Evolutionary conservation across 1,284 basidiomycete species (phyloP).

Genomic region (Trichosporon sp.): DNA sequence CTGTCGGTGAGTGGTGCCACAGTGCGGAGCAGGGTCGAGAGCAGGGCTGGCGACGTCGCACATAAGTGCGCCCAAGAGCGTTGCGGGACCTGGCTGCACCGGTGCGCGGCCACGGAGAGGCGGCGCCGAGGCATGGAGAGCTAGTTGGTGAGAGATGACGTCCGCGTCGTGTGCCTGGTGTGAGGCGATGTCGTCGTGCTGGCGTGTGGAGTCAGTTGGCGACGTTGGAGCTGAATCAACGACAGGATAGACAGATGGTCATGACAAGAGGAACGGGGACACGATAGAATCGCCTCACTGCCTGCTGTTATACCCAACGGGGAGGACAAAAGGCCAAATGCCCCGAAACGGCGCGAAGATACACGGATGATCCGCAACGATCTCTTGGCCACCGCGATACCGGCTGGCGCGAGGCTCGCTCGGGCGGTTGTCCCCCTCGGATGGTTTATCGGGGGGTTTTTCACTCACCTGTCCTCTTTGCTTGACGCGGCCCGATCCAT

Average conservation of each 20-base stretch:
- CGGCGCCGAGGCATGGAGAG: neutral
- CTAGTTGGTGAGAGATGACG: neutral
- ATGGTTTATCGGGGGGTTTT: neutral
- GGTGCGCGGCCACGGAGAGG: neutral
- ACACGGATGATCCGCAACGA: neutral
- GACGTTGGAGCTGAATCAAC: neutral
- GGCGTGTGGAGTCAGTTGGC: neutral
- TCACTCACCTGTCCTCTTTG: neutral
- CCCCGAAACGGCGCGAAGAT: neutral
- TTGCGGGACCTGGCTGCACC: neutral
- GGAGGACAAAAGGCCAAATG: neutral
- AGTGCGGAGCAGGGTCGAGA: neutral
- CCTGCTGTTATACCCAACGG: neutral
- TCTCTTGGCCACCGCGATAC: neutral
- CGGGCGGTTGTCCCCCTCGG: neutral
- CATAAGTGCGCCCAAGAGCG: too few relatives aligned
- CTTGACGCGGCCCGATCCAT: neutral
- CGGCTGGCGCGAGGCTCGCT: neutral
- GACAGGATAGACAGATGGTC: neutral
- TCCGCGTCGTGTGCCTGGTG: neutral
- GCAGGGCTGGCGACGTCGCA: too few relatives aligned
- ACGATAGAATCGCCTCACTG: too few relatives aligned
- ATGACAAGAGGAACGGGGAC: neutral
- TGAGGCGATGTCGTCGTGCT: neutral
- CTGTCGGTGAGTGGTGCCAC: too few relatives aligned